Evolutionary conservation across 768 basidiomycete genomes (phyloP).

Genomic region (Hericium erinaceus): DNA sequence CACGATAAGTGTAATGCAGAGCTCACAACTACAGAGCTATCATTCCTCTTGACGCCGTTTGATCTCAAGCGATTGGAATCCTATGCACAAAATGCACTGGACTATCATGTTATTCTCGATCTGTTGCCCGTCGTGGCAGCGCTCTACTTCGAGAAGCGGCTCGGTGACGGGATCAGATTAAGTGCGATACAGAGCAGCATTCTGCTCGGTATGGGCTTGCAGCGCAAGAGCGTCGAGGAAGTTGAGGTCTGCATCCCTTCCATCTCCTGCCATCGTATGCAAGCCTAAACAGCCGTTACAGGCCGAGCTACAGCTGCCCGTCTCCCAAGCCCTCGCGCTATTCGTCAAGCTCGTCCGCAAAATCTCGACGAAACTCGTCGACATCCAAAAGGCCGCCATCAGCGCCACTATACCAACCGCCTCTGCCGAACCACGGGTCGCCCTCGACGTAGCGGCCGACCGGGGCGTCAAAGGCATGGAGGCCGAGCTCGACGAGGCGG

Average conservation of each 20-base stretch:
- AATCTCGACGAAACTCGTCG: slow-evolving; percentile 63
- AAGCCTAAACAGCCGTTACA: slow-evolving; percentile 19
- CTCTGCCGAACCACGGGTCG: slow-evolving; percentile 10
- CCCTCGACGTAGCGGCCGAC: slow-evolving; percentile 12
- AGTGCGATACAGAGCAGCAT: slow-evolving; percentile 91
- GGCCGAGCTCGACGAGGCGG: slow-evolving; percentile 47
- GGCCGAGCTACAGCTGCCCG: slow-evolving; percentile 75
- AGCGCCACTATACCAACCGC: slow-evolving; percentile 40
- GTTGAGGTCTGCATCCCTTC: slow-evolving; percentile 51
- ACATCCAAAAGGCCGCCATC: slow-evolving; percentile 74
- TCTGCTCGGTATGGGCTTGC: slow-evolving; percentile 79
- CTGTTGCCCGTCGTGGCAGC: slow-evolving; percentile 72
- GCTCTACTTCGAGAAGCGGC: slow-evolving; percentile 76
- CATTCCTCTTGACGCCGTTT: slow-evolving; percentile 73
- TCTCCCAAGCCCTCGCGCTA: slow-evolving; percentile 80
- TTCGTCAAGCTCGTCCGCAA: slow-evolving; percentile 89
- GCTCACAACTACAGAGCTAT: slow-evolving; percentile 40
- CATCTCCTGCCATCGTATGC: not conserved
- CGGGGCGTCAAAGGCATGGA: slow-evolving; percentile 22
- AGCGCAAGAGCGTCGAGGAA: slow-evolving; percentile 83
- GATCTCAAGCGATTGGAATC: slow-evolving; percentile 94
- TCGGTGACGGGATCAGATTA: slow-evolving; percentile 56
- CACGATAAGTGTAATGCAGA: slow-evolving; percentile 31
- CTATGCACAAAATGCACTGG: slow-evolving; percentile 92
- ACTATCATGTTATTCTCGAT: slow-evolving; percentile 94